Evolutionary conservation across 1,284 basidiomycete genomes (phyloP).

Genomic region (Papiliotrema laurentii): DNA sequence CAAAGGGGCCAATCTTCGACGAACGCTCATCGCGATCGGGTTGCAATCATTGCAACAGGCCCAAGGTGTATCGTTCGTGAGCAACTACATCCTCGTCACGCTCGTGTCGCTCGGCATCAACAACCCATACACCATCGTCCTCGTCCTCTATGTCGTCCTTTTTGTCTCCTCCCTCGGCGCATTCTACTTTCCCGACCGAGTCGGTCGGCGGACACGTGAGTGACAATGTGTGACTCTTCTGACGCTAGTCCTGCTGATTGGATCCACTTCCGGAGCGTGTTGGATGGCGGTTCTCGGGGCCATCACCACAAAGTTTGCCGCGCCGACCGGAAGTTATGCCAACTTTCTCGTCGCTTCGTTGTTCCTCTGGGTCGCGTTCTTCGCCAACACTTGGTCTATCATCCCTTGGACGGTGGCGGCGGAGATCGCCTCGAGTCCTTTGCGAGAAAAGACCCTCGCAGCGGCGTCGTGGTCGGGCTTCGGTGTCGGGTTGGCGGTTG

Average conservation of each 20-base stretch:
- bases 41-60: conserved; percentile 7
- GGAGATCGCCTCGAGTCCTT: conserved; percentile 10
- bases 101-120: conserved; percentile 16
- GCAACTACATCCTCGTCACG: conserved; percentile 17
- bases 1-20: conserved; percentile 5
- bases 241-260: conserved; percentile 9
- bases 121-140: conserved; percentile 15
- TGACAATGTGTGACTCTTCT: not conserved
- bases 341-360: conserved; percentile 9
- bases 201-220: conserved; percentile 11
- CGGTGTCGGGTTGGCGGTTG: conserved; percentile 9
- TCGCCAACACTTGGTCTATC: conserved; percentile 13
- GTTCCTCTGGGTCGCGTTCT: conserved; percentile 11
- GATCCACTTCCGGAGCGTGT: conserved; percentile 3
- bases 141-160: conserved; percentile 15
- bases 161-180: conserved; percentile 10
- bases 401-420: conserved; percentile 16
- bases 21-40: conserved; percentile 7
- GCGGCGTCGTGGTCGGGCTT: conserved; percentile 10
- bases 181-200: conserved; percentile 12
- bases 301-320: conserved; percentile 4
- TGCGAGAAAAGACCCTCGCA: conserved; percentile 15
- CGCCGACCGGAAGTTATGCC: conserved; percentile 9
- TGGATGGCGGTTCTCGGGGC: conserved; percentile 15
- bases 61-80: conserved; percentile 17